Conservation (phyloP, 495 filamentous ascomycete genomes). For the Penicillium coffeae region DNA sequence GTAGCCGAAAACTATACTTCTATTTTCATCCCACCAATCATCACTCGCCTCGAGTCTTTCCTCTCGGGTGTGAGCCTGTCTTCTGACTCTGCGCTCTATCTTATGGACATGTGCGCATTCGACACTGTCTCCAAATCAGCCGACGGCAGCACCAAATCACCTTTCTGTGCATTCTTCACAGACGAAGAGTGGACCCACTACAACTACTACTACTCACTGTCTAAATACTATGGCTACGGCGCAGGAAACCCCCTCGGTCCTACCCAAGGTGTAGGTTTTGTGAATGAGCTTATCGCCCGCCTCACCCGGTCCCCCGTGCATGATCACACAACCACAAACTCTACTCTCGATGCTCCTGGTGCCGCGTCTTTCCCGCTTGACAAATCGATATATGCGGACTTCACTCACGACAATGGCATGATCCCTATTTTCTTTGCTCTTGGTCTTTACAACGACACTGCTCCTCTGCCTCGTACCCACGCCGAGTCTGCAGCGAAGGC, state of each 20-base stretch:
- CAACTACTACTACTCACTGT: constrained; percentile 69
- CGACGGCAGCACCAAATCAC: constrained; percentile 39
- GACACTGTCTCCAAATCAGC: constrained; percentile 58
- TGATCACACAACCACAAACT: constrained; percentile 68
- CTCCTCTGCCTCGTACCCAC: constrained; percentile 43
- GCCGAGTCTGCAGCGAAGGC: constrained; percentile 40
- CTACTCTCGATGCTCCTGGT: constrained; percentile 56
- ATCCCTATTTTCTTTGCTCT: constrained; percentile 66
- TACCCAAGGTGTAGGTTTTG: constrained; percentile 79
- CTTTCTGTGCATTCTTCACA: constrained; percentile 72
- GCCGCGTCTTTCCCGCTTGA: constrained; percentile 58
- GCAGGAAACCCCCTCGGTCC: constrained; percentile 72
- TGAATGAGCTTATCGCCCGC: constrained; percentile 80
- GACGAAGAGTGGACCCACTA: constrained; percentile 66
- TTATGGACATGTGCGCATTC: constrained; percentile 89
- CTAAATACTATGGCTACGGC: constrained; percentile 77
- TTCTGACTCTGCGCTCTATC: constrained; percentile 51
- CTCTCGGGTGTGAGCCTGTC: constrained; percentile 60
- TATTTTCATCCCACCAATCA: constrained; percentile 59
- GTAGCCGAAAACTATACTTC: constrained; percentile 52
- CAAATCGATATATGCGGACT: constrained; percentile 69
- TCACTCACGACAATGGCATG: constrained; percentile 86
- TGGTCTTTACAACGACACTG: constrained; percentile 64
- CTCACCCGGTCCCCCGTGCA: constrained; percentile 62
- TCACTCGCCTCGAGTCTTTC: constrained; percentile 54